Percentiles rank a stretch among this genome's conserved stretches.
Conservation (phyloP, 2,329 filamentous ascomycete species). For the Venturia carpophila region DNA sequence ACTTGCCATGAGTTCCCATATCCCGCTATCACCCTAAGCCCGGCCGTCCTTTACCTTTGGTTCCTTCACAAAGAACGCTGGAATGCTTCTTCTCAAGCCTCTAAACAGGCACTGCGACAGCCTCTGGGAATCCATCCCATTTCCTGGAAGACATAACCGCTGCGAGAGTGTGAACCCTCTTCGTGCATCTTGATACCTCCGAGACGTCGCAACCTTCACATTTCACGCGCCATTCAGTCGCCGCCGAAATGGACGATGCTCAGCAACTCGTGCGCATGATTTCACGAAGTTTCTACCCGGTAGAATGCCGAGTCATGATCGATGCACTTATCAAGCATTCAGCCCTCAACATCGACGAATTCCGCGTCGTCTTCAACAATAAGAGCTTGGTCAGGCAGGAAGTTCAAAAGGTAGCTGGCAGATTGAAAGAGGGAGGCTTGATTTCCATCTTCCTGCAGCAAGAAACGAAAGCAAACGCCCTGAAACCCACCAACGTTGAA, state of each 20-base stretch:
- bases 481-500: slow-evolving; percentile 73
- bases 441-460: slow-evolving; percentile 71
- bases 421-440: slow-evolving; percentile 77
- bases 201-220: not conserved
- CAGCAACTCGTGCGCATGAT: slow-evolving; percentile 69
- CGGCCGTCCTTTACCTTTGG: not conserved
- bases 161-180: not conserved
- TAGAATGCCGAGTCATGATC: slow-evolving; percentile 72
- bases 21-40: not conserved
- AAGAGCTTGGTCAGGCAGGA: slow-evolving; percentile 79
- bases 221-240: not conserved
- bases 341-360: slow-evolving; percentile 32
- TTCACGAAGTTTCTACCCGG: slow-evolving; percentile 78
- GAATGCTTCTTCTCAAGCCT: not conserved
- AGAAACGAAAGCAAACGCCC: slow-evolving; percentile 72
- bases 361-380: slow-evolving; percentile 53
- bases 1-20: not conserved
- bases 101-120: not conserved
- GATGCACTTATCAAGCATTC: slow-evolving; percentile 71
- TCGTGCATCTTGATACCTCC: not conserved
- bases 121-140: not conserved
- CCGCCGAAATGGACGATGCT: slow-evolving; percentile 11
- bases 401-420: slow-evolving; percentile 79
- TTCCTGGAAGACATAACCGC: not conserved
- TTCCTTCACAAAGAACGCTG: not conserved